Conservation (phyloP, 805 yeast species). For the Brettanomyces sp. region DNA sequence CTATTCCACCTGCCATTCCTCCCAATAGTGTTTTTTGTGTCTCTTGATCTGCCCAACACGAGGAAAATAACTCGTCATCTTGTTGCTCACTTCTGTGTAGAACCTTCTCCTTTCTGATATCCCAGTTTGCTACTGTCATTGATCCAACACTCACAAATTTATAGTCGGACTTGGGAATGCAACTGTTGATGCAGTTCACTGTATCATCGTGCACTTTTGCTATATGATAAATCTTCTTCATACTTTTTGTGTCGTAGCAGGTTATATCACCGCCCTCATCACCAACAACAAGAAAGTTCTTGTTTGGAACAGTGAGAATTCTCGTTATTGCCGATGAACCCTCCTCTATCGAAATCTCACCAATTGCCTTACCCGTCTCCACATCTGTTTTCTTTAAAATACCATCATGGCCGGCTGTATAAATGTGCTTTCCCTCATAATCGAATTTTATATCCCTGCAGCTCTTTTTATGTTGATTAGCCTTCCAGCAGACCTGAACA, state of each 20-base stretch:
- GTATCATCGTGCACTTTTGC: slow-evolving; percentile 64
- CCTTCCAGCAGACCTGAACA: slow-evolving; percentile 55
- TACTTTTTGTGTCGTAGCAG: slow-evolving; percentile 49
- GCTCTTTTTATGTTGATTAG: slow-evolving; percentile 84
- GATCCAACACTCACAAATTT: slow-evolving; percentile 76
- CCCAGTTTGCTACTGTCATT: slow-evolving; percentile 71
- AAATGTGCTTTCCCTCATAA: slow-evolving; percentile 35
- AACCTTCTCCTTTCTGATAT: slow-evolving; percentile 57
- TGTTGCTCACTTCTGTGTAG: slow-evolving; percentile 73
- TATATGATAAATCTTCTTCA: slow-evolving; percentile 36
- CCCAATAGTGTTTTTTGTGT: slow-evolving; percentile 46
- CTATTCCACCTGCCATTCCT: slow-evolving; percentile 86
- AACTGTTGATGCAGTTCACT: slow-evolving; percentile 61
- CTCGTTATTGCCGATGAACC: slow-evolving; percentile 25
- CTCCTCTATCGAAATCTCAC: slow-evolving; percentile 29
- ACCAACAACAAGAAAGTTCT: slow-evolving; percentile 46
- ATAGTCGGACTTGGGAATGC: slow-evolving; percentile 64
- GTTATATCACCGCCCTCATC: slow-evolving; percentile 61
- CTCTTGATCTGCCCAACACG: slow-evolving; percentile 56
- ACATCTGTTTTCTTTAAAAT: slow-evolving; percentile 66
- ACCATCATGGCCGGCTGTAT: slow-evolving; percentile 71
- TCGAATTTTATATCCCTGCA: slow-evolving; percentile 68
- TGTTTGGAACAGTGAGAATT: slow-evolving; percentile 34
- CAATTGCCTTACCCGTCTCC: slow-evolving; percentile 65
- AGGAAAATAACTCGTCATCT: slow-evolving; percentile 82